phyloP scores from a whole-genome alignment of 169 alveolate genomes.

The Babesia microti region DNA sequence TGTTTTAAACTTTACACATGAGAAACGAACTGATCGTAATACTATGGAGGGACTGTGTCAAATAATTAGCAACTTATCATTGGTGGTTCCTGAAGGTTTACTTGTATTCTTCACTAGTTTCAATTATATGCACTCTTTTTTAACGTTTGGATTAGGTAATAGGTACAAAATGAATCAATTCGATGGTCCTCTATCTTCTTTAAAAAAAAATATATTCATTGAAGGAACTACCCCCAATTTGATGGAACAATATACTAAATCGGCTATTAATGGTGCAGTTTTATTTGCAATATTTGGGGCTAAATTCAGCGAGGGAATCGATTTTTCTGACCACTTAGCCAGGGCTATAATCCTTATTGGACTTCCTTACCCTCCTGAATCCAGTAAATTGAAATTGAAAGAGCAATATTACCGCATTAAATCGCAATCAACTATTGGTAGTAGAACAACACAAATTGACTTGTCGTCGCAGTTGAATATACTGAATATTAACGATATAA shows the following conservation, averaged over 20 bases:
- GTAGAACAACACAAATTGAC: too few relatives aligned
- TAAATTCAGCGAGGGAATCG: slow-evolving; percentile 89
- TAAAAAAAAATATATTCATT: slow-evolving; percentile 19
- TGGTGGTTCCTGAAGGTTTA: slow-evolving; percentile 34
- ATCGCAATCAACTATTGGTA: too few relatives aligned
- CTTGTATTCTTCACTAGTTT: slow-evolving; percentile 37
- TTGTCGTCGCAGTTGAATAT: too few relatives aligned
- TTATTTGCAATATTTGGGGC: slow-evolving; percentile 72
- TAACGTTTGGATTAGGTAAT: slow-evolving; percentile 7
- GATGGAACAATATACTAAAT: slow-evolving; percentile 14
- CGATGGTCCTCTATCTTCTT: too few relatives aligned
- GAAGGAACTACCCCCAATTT: slow-evolving; percentile 7
- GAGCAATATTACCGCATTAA: too few relatives aligned
- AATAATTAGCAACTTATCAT: slow-evolving; percentile 4
- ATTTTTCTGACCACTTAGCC: slow-evolving; percentile 86
- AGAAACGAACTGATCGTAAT: slow-evolving; percentile 3
- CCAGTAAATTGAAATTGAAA: slow-evolving; percentile 18
- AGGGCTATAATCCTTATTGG: slow-evolving; percentile 86
- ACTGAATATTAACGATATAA: too few relatives aligned
- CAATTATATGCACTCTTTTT: slow-evolving; percentile 7
- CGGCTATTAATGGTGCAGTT: slow-evolving; percentile 65
- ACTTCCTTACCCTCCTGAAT: slow-evolving; percentile 75
- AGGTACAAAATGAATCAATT: slow-evolving; percentile 6
- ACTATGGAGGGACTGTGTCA: slow-evolving; percentile 21
- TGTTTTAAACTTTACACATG: too few relatives aligned